Evolutionary conservation across 169 alveolate species (phyloP).

Genomic region (Plasmodium billcollinsi): DNA sequence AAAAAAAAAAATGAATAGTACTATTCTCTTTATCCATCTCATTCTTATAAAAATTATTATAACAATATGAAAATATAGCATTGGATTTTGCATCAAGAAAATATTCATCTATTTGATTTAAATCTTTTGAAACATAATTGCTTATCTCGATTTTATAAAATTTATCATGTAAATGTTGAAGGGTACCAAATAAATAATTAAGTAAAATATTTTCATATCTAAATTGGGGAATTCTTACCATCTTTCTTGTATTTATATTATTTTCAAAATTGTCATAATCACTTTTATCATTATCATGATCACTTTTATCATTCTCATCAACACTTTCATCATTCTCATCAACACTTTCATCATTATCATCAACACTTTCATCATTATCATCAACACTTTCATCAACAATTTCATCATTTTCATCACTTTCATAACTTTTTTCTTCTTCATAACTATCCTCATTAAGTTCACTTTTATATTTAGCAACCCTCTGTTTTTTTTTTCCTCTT

Average conservation of each 20-base stretch:
- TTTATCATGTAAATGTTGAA: slow-evolving; percentile 76
- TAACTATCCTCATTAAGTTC: background rate
- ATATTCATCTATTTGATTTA: slow-evolving; percentile 63
- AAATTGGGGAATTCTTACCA: slow-evolving; percentile 1
- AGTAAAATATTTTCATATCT: slow-evolving; percentile 60
- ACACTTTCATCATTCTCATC: too few relatives aligned
- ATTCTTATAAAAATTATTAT: slow-evolving; percentile 66
- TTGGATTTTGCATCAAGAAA: slow-evolving; percentile 69
- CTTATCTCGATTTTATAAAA: slow-evolving; percentile 72
- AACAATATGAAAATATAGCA: slow-evolving; percentile 68
- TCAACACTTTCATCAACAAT: background rate
- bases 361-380: background rate
- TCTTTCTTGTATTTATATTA: background rate
- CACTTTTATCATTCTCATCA: slow-evolving; percentile 1
- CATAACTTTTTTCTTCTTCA: slow-evolving; percentile 44
- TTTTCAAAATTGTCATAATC: background rate
- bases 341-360: too few relatives aligned
- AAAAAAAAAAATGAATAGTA: slow-evolving; percentile 72
- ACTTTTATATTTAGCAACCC: background rate
- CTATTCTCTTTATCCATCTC: slow-evolving; percentile 75
- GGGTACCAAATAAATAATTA: slow-evolving; percentile 65
- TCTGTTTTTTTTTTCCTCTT: slow-evolving; percentile 19
- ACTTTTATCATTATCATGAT: background rate
- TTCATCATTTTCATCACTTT: background rate
- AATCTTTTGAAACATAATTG: slow-evolving; percentile 69